These are phyloP conservation scores for Gryganskiella cystojenkinii DNA, from an alignment of 192 early-diverging fungal species.

Conservation along the genomic window DNA sequence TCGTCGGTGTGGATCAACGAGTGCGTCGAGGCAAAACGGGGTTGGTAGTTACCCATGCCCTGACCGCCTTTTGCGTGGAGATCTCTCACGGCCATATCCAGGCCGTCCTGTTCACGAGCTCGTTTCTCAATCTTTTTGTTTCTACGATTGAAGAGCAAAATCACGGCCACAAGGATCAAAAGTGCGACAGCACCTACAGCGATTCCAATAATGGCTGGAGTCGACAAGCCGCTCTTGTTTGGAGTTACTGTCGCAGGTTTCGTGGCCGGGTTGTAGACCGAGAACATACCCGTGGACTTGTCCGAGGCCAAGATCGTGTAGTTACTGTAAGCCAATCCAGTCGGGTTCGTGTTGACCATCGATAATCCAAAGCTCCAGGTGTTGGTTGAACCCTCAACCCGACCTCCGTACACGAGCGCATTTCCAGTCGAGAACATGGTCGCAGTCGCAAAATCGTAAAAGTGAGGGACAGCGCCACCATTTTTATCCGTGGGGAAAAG, in stretches of 20 bases:
- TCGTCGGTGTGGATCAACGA: constrained; percentile 30
- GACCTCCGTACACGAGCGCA: constrained; percentile 33
- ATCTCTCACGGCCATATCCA: constrained; percentile 33
- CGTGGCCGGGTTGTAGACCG: not conserved
- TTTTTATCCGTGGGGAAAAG: not conserved
- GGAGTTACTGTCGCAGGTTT: not conserved
- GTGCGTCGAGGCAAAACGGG: constrained; percentile 39
- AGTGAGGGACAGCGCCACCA: constrained; percentile 4
- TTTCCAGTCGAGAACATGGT: constrained; percentile 2
- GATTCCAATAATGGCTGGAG: constrained; percentile 42
- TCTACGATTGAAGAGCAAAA: constrained; percentile 25
- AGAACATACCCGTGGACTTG: constrained; percentile 18
- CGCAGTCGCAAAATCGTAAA: constrained; percentile 28
- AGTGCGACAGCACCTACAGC: constrained; percentile 34
- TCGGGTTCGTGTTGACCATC: not conserved
- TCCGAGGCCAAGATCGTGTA: constrained; percentile 4
- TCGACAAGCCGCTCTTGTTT: constrained; percentile 21
- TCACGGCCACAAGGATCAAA: constrained; percentile 20
- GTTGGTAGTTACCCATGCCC: constrained; percentile 20
- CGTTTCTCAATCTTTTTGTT: constrained; percentile 44
- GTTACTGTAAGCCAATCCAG: not conserved
- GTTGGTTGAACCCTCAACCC: constrained; percentile 2
- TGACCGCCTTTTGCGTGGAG: constrained; percentile 29
- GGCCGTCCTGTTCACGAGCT: constrained; percentile 25
- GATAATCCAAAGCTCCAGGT: constrained; percentile 30